A percentile compares a stretch with the other conserved stretches of the same genome.
phyloP scores from a whole-genome alignment of 2,329 filamentous ascomycete species.

The Paramyrothecium sp. region DNA sequence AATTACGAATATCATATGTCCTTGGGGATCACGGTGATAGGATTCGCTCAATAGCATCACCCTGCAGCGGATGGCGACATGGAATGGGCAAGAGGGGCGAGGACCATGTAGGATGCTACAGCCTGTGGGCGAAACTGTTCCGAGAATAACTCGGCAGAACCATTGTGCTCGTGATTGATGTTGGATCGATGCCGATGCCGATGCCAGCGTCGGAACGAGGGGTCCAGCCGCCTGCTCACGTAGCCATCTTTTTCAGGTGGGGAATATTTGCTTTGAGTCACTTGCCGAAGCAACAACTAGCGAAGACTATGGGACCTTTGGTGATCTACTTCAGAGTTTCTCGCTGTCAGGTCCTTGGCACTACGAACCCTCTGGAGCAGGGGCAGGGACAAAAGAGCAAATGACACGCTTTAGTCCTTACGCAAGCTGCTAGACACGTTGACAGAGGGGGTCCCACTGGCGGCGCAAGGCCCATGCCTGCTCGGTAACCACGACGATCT shows the following conservation, averaged over 20 bases:
- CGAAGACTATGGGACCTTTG: neutral
- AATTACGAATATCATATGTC: neutral
- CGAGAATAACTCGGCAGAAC: neutral
- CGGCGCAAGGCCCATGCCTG: neutral
- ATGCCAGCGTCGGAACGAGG: neutral
- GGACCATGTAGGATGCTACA: too few species aligned
- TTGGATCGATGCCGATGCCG: neutral
- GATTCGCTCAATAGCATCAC: neutral
- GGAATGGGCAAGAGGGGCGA: neutral
- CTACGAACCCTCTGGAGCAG: neutral
- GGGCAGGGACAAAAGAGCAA: neutral
- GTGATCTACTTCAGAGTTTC: neutral
- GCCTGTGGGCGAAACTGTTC: too few species aligned
- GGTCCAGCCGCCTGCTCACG: neutral
- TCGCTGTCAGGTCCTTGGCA: neutral
- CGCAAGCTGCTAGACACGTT: neutral
- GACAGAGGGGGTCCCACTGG: neutral
- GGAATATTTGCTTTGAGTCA: neutral
- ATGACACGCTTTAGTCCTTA: too few species aligned
- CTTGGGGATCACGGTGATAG: neutral
- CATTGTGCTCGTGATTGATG: neutral
- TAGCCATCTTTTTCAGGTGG: neutral
- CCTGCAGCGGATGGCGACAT: neutral
- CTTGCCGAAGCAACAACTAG: neutral
- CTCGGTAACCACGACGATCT: neutral